These are phyloP conservation scores for Pichia membranifaciens DNA, from an alignment of 805 yeast genomes.

Conservation along the genomic window DNA sequence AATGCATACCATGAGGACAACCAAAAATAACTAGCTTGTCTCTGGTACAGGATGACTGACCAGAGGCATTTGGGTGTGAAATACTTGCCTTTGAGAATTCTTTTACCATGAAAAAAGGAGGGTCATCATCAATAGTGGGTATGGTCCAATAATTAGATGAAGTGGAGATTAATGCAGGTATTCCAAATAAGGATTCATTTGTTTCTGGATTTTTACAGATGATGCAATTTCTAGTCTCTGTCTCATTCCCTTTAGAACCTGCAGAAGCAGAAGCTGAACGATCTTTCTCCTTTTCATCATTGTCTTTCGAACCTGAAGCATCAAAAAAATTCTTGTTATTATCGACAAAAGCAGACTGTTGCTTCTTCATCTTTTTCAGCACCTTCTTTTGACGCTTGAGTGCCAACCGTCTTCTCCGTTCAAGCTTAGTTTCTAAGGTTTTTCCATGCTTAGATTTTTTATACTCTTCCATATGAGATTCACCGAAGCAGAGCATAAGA, in stretches of 20 bases:
- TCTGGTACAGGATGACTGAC: slow-evolving; percentile 14
- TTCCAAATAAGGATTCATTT: slow-evolving; percentile 44
- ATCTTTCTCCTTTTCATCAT: slow-evolving; percentile 1
- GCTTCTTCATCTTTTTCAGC: slow-evolving; percentile 55
- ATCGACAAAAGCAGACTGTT: slow-evolving; percentile 39
- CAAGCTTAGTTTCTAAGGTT: slow-evolving; percentile 47
- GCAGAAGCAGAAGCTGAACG: slow-evolving; percentile 11
- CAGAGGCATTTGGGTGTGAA: slow-evolving; percentile 6
- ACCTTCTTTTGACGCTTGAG: slow-evolving; percentile 57
- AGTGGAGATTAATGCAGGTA: slow-evolving; percentile 45
- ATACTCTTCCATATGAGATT: slow-evolving; percentile 43
- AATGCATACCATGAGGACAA: slow-evolving; percentile 53
- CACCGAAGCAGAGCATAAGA: slow-evolving; percentile 53
- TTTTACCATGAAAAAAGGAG: slow-evolving; percentile 24
- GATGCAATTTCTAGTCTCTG: slow-evolving; percentile 40
- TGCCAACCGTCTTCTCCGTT: slow-evolving; percentile 51
- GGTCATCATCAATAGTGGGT: slow-evolving; percentile 31
- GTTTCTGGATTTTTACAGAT: slow-evolving; percentile 52
- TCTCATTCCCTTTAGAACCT: not conserved
- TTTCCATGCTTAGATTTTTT: slow-evolving; percentile 40
- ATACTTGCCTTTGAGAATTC: slow-evolving; percentile 9
- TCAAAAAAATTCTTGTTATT: slow-evolving; percentile 31
- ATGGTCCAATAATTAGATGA: slow-evolving; percentile 47
- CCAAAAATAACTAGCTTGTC: slow-evolving; percentile 34
- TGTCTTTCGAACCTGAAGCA: not conserved